Conservation (phyloP, 352 stramenopile genomes). For the Pythium dissotocum region DNA sequence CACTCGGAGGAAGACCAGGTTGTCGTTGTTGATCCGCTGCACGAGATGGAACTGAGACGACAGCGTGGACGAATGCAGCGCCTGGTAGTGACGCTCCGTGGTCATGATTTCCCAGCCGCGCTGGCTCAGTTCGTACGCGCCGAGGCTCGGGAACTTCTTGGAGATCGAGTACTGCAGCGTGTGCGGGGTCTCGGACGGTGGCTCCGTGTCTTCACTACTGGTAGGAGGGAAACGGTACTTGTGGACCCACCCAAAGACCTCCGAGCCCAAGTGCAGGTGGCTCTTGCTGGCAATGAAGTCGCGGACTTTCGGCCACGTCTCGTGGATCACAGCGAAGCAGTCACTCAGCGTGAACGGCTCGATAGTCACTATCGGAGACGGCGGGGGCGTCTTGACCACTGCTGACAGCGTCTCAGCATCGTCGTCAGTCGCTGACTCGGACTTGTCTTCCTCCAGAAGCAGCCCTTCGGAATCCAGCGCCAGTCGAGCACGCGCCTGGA, state of each 20-base stretch:
- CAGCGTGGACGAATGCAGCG: constrained; percentile 27
- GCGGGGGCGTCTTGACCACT: constrained; percentile 9
- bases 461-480: constrained; percentile 2
- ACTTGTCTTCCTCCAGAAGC: not conserved
- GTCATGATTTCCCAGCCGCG: constrained; percentile 63
- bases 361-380: constrained; percentile 11
- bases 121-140: constrained; percentile 44
- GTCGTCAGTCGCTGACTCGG: constrained; percentile 18
- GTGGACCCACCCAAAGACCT: constrained; percentile 61
- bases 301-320: constrained; percentile 28
- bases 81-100: constrained; percentile 22
- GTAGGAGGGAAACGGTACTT: constrained; percentile 38
- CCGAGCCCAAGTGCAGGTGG: constrained; percentile 20
- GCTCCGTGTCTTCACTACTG: not conserved
- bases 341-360: constrained; percentile 10
- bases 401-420: constrained; percentile 19
- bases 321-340: constrained; percentile 42
- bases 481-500: constrained; percentile 31
- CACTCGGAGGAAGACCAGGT: constrained; percentile 59
- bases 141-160: constrained; percentile 45
- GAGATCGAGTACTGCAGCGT: constrained; percentile 64
- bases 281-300: not conserved
- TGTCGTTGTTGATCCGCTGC: constrained; percentile 54
- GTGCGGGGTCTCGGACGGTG: constrained; percentile 4
- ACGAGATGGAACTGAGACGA: constrained; percentile 46